Evolutionary conservation across 352 stramenopile species (phyloP), one percentile per base, ranked within the genome.

Genomic region (Aphanomyces invadans): DNA sequence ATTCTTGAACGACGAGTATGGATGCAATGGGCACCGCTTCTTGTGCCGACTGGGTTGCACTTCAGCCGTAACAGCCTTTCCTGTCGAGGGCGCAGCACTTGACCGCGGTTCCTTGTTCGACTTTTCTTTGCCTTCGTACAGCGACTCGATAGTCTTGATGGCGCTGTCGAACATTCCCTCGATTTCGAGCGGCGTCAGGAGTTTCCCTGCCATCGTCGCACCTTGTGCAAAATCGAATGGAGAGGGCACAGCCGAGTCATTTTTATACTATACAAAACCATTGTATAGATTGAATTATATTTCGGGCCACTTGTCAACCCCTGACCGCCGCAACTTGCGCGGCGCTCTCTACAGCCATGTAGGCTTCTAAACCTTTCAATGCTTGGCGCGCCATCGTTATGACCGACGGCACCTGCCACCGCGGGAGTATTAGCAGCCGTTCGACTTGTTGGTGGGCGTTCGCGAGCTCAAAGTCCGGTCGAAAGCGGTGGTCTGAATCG

Each of bases 91-190:
- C 4, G 49, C 49, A 21, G 49, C 49, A 25, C 9, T 52, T 19
- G 44, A 5, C 12, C 4, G 7, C 21, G 44, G 9, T 52, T 9
- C 9, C 49, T 57, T 42, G 36, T 7, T 42, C 7, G 36, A 7
- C 36, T 42, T 57, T 11, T 57, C 49, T 57, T 57, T 57, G 25
- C 49, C 49, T n/a, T 29, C 25, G 23, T 39, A 32, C 12, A 38
- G 29, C 12, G 19, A n/a, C 12, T 57, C 49, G 25, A 57, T 32
- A 9, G 21, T 57, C 49, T 57, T 28, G 49, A 57, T 57, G 21
- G 49, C 49, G 23, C 21, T 21, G 11, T 32, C 49, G 19, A 57
- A 57, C 49, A 57, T 39, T 0, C 25, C 5, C 12, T 57, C 49
- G 9, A 57, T n/a, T 38, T 57, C 49, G 17, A 21, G 21, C 23